Evolutionary conservation across 1,139 yeast species (phyloP).

Genomic region (Ogataea hybrid): DNA sequence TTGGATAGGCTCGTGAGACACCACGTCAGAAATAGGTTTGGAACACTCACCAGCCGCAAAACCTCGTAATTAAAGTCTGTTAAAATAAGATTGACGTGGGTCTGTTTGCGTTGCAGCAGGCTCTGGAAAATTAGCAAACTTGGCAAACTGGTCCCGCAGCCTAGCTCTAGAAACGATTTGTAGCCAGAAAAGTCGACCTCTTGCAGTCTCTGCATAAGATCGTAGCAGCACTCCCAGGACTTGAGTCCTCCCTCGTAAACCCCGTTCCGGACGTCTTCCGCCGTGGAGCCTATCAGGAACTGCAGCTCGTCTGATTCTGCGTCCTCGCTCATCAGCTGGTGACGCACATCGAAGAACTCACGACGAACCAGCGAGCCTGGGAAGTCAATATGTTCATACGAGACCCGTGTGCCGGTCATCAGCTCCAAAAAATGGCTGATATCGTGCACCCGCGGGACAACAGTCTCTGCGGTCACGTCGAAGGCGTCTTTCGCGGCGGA

Average conservation of each 20-base stretch:
- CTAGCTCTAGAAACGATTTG: constrained; percentile 58
- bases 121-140: constrained; percentile 52
- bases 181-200: constrained; percentile 5
- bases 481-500: constrained; percentile 18
- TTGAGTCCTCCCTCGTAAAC: constrained; percentile 94
- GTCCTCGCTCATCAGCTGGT: constrained; percentile 84
- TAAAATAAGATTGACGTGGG: constrained; percentile 41
- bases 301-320: constrained; percentile 39
- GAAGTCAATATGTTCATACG: constrained; percentile 22
- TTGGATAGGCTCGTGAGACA: constrained; percentile 41
- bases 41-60: constrained; percentile 75
- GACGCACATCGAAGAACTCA: constrained; percentile 83
- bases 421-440: constrained; percentile 14
- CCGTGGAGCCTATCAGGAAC: constrained; percentile 51
- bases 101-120: constrained; percentile 29
- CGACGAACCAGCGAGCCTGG: constrained; percentile 44
- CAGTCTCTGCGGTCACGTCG: constrained; percentile 12
- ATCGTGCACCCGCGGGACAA: constrained; percentile 13
- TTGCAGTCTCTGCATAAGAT: constrained; percentile 54
- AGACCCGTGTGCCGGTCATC: constrained; percentile 21
- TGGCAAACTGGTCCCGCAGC: constrained; percentile 91
- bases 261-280: constrained; percentile 69
- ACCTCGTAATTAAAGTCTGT: constrained; percentile 85
- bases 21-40: constrained; percentile 82
- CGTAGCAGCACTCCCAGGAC: constrained; percentile 93